These are phyloP conservation scores for Naegleria fowleri DNA, from an alignment of 208 protist genomes.

Conservation along the genomic window DNA sequence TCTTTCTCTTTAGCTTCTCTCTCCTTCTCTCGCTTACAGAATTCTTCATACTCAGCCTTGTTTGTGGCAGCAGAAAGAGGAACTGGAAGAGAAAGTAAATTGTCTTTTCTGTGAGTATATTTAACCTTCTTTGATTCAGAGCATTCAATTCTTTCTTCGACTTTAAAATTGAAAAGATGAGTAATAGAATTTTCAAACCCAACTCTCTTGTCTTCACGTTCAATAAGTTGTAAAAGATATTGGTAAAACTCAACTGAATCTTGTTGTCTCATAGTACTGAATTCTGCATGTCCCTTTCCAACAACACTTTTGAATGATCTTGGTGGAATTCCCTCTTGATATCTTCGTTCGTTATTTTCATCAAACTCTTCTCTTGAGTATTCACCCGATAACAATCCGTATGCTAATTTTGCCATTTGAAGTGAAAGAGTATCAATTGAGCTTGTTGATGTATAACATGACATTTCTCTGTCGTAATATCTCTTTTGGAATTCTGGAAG, in stretches of 20 bases:
- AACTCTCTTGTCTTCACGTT: constrained; percentile 54
- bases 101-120: constrained; percentile 72
- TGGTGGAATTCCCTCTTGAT: constrained; percentile 70
- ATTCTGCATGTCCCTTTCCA: constrained; percentile 82
- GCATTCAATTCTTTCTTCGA: constrained; percentile 81
- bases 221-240: constrained; percentile 76
- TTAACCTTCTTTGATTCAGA: constrained; percentile 64
- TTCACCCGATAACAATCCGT: constrained; percentile 78
- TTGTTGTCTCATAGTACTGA: constrained; percentile 81
- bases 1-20: constrained; percentile 57
- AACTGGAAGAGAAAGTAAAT: constrained; percentile 72
- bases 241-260: constrained; percentile 89
- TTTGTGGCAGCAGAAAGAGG: constrained; percentile 60
- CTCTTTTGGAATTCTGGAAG: constrained; percentile 62
- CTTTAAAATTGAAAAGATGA: constrained; percentile 61
- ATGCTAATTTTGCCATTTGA: constrained; percentile 81
- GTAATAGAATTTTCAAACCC: constrained; percentile 16
- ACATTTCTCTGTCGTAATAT: constrained; percentile 50
- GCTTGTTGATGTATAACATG: constrained; percentile 54
- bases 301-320: constrained; percentile 89
- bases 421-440: constrained; percentile 60
- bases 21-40: constrained; percentile 29
- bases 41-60: constrained; percentile 41
- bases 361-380: constrained; percentile 58
- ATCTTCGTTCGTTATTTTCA: constrained; percentile 39